A percentile compares a stretch with the other conserved stretches of the same genome.
These are phyloP conservation scores for Ophiostoma quercus DNA, from an alignment of 2,329 filamentous ascomycete species.

Conservation along the genomic window DNA sequence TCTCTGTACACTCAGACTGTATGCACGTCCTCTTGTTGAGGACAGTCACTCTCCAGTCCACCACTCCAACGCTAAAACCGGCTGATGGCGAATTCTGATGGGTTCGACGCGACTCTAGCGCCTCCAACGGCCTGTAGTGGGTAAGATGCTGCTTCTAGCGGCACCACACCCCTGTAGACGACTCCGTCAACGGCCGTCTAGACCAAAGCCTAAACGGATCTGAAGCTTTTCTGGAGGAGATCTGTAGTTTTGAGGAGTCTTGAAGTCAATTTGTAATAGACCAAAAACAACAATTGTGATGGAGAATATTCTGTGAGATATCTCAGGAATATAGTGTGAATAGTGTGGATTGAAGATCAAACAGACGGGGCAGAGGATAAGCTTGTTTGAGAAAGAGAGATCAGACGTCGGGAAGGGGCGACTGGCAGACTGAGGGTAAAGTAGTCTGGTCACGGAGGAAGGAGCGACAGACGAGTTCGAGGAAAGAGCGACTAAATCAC, in stretches of 20 bases:
- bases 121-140: no score
- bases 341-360: not conserved
- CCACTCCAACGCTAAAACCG: slow-evolving; percentile 5
- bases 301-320: not conserved
- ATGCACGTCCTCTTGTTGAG: not conserved
- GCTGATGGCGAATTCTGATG: slow-evolving; percentile 11
- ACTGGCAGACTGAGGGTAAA: not conserved
- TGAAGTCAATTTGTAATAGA: not conserved
- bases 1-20: no score
- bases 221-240: slow-evolving; percentile 13
- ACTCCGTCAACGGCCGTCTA: slow-evolving; percentile 20
- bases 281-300: not conserved
- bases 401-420: slow-evolving; percentile 3
- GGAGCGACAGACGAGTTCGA: not conserved
- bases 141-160: not conserved
- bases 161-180: slow-evolving; percentile 5
- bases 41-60: no score
- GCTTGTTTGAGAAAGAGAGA: slow-evolving; percentile 14
- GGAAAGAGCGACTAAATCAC: not conserved
- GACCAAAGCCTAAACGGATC: slow-evolving; percentile 20
- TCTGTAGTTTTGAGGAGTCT: not conserved
- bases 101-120: not conserved
- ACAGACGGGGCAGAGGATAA: not conserved
- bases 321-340: not conserved
- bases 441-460: not conserved